Conservation (phyloP, 2,329 filamentous ascomycete species). For the Colletotrichum tofieldiae region DNA sequence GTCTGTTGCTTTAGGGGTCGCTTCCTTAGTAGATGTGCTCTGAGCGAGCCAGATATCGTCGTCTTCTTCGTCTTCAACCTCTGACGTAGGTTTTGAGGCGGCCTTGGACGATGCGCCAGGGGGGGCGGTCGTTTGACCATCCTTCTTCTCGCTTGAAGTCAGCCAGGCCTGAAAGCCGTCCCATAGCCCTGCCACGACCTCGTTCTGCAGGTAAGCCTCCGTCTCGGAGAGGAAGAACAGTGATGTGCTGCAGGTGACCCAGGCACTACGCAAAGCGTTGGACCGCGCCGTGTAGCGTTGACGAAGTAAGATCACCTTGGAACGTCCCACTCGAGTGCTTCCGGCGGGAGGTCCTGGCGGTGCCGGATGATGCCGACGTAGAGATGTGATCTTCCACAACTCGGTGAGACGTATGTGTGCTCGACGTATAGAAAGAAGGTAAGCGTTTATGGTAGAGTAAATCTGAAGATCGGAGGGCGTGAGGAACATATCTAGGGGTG, state of each 20-base stretch:
- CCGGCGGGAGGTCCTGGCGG: constrained; percentile 77
- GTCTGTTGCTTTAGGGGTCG: constrained; percentile 43
- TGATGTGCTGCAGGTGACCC: constrained; percentile 90
- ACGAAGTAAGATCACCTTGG: constrained; percentile 74
- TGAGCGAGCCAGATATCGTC: constrained; percentile 60
- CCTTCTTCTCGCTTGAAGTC: constrained; percentile 57
- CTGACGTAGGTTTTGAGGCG: constrained; percentile 8
- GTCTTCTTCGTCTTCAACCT: constrained; percentile 35
- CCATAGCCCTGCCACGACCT: constrained; percentile 88
- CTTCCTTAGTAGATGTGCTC: constrained; percentile 43
- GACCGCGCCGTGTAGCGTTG: constrained; percentile 75
- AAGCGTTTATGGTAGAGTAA: constrained; percentile 90
- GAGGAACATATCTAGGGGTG: constrained; percentile 91
- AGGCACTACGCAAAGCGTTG: constrained; percentile 82
- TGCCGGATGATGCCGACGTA: constrained; percentile 83
- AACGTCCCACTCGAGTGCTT: constrained; percentile 72
- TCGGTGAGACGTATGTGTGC: constrained; percentile 88
- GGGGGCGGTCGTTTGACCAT: not conserved
- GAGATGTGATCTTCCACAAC: constrained; percentile 87
- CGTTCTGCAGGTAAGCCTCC: constrained; percentile 89
- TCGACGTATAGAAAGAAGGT: constrained; percentile 87
- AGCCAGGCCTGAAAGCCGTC: constrained; percentile 86
- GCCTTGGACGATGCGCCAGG: constrained; percentile 5
- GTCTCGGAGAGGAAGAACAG: constrained; percentile 92
- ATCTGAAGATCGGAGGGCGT: constrained; percentile 80